Conservation (phyloP, 2,329 filamentous ascomycete species). For the Trichoderma sp. region DNA sequence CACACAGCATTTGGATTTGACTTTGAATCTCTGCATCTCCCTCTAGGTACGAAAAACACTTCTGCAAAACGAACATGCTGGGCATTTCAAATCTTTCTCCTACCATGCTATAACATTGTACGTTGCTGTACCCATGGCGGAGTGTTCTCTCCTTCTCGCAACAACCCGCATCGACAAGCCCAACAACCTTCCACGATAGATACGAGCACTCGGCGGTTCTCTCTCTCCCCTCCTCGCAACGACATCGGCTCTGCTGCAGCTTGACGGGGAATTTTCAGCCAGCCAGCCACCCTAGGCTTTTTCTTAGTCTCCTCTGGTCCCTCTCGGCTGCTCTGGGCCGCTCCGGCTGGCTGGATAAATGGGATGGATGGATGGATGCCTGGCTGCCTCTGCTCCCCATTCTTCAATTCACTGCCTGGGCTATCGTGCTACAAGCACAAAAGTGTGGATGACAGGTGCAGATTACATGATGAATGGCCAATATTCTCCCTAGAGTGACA, state of each 20-base stretch:
- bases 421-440: neutral
- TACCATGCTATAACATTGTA: neutral
- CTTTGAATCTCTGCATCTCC: neutral
- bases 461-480: neutral
- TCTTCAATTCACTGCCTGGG: neutral
- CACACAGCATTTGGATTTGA: neutral
- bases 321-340: neutral
- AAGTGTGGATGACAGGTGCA: neutral
- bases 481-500: slow-evolving; percentile 4
- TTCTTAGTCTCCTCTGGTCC: neutral
- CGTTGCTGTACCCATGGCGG: neutral
- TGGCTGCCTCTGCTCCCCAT: neutral
- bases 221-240: neutral
- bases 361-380: neutral
- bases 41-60: neutral
- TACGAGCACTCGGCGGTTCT: neutral
- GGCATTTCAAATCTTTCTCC: neutral
- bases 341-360: slow-evolving; percentile 4
- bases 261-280: neutral
- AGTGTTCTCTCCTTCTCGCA: neutral
- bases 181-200: neutral
- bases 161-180: neutral
- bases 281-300: neutral
- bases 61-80: neutral
- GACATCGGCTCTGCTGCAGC: neutral